Conservation (phyloP, 169 alveolate genomes). For the Plasmodium malariae region DNA sequence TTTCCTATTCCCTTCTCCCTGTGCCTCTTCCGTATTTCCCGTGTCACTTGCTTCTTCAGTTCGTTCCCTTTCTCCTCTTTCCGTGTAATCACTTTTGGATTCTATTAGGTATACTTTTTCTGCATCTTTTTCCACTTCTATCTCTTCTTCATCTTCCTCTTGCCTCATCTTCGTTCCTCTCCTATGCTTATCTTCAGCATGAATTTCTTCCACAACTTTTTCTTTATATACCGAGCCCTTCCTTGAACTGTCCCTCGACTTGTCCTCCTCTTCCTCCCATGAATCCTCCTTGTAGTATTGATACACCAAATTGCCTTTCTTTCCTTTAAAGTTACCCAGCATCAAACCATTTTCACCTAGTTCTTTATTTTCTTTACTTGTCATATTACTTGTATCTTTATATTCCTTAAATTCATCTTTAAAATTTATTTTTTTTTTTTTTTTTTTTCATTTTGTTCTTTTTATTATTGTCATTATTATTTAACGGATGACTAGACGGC, state of each 20-base stretch:
- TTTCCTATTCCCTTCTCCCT: neutral
- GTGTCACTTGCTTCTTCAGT: neutral
- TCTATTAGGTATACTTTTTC: no score
- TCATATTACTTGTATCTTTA: neutral
- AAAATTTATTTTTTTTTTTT: constrained; percentile 39
- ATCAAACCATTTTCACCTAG: neutral
- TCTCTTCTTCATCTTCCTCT: neutral
- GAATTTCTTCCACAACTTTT: neutral
- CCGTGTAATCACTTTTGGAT: neutral
- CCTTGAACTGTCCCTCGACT: neutral
- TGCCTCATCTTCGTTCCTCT: neutral
- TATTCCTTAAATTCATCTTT: neutral
- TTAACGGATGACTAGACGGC: constrained; percentile 42
- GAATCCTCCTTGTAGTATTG: neutral
- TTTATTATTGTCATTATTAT: constrained; percentile 7
- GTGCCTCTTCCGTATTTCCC: neutral
- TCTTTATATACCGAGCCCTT: constrained; percentile 21
- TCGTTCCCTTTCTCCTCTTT: neutral
- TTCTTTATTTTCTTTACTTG: neutral
- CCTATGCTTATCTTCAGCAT: neutral
- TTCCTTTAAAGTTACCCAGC: no score
- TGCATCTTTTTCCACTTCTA: neutral
- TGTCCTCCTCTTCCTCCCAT: neutral
- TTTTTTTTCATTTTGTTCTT: constrained; percentile 2
- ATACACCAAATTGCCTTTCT: neutral